Conservation (phyloP, 2,329 filamentous ascomycete genomes). For the Leptoxyphium fumago region DNA sequence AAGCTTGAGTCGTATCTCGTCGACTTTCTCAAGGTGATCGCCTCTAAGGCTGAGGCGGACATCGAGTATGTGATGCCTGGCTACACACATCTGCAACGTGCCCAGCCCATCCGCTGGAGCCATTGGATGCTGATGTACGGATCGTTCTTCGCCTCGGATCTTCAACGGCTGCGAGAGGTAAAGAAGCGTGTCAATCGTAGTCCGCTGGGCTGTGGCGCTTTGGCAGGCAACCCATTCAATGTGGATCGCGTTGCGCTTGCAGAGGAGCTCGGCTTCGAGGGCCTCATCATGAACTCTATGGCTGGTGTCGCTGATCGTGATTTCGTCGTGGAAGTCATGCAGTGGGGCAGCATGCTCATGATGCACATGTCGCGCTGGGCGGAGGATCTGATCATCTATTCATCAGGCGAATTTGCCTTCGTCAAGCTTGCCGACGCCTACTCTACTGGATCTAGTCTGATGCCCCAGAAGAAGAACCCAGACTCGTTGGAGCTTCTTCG, state of each 20-base stretch:
- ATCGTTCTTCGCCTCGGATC: slow-evolving; percentile 55
- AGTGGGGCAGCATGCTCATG: slow-evolving; percentile 68
- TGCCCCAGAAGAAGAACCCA: slow-evolving; percentile 77
- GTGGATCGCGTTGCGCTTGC: slow-evolving; percentile 71
- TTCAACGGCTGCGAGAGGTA: slow-evolving; percentile 62
- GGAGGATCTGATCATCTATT: slow-evolving; percentile 79
- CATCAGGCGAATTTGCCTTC: slow-evolving; percentile 61
- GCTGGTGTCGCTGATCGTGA: slow-evolving; percentile 62
- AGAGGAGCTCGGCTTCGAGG: slow-evolving; percentile 65
- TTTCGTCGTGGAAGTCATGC: slow-evolving; percentile 68
- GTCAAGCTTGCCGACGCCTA: slow-evolving; percentile 66
- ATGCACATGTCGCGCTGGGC: slow-evolving; percentile 66
- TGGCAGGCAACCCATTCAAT: slow-evolving; percentile 69
- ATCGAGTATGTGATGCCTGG: slow-evolving; percentile 71
- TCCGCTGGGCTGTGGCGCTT: slow-evolving; percentile 60
- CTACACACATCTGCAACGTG: slow-evolving; percentile 77
- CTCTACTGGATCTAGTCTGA: slow-evolving; percentile 59
- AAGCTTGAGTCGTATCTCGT: slow-evolving; percentile 54
- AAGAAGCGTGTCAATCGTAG: slow-evolving; percentile 56
- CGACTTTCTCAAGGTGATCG: slow-evolving; percentile 54
- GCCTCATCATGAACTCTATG: slow-evolving; percentile 63
- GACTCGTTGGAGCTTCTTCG: slow-evolving; percentile 61
- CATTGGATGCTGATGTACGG: slow-evolving; percentile 71
- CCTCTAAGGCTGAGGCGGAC: slow-evolving; percentile 55
- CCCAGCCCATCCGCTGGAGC: slow-evolving; percentile 65